Percentiles rank a stretch among this genome's conserved stretches.
phyloP scores from a whole-genome alignment of 805 yeast species.

The Candida pseudoglaebosa region DNA sequence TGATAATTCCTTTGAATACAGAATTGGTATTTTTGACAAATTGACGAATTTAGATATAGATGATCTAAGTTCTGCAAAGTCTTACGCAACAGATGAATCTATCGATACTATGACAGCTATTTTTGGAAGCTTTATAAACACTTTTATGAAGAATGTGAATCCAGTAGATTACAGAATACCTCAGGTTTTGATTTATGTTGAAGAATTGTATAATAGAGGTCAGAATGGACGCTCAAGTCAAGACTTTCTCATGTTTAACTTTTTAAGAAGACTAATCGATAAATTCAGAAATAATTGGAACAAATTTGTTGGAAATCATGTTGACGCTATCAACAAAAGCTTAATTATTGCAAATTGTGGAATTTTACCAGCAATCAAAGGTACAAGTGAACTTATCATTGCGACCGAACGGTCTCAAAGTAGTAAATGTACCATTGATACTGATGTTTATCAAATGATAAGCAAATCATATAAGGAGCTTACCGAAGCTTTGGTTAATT shows the following conservation, averaged over 20 bases:
- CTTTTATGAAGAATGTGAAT: slow-evolving; percentile 30
- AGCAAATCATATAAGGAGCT: slow-evolving; percentile 29
- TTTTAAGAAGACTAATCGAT: slow-evolving; percentile 49
- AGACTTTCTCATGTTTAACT: slow-evolving; percentile 53
- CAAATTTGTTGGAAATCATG: slow-evolving; percentile 53
- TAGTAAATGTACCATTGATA: slow-evolving; percentile 15
- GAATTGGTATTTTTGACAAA: slow-evolving; percentile 27
- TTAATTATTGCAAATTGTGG: slow-evolving; percentile 35
- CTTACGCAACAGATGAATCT: slow-evolving; percentile 47
- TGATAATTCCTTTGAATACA: slow-evolving; percentile 22
- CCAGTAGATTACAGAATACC: slow-evolving; percentile 36
- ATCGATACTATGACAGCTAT: slow-evolving; percentile 42
- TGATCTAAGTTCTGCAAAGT: slow-evolving; percentile 37
- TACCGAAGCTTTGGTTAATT: slow-evolving; percentile 29
- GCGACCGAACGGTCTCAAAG: slow-evolving; percentile 32
- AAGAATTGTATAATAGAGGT: slow-evolving; percentile 26
- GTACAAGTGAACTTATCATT: slow-evolving; percentile 29
- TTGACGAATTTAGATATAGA: slow-evolving; percentile 18
- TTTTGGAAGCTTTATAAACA: slow-evolving; percentile 40
- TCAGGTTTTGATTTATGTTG: slow-evolving; percentile 26
- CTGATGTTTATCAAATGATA: slow-evolving; percentile 20
- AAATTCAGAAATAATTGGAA: slow-evolving; percentile 55
- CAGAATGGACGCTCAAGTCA: slow-evolving; percentile 49
- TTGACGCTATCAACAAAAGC: slow-evolving; percentile 33
- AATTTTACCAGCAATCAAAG: slow-evolving; percentile 29